phyloP scores from a whole-genome alignment of 2,329 filamentous ascomycete species.

The Aspergillus sp. region DNA sequence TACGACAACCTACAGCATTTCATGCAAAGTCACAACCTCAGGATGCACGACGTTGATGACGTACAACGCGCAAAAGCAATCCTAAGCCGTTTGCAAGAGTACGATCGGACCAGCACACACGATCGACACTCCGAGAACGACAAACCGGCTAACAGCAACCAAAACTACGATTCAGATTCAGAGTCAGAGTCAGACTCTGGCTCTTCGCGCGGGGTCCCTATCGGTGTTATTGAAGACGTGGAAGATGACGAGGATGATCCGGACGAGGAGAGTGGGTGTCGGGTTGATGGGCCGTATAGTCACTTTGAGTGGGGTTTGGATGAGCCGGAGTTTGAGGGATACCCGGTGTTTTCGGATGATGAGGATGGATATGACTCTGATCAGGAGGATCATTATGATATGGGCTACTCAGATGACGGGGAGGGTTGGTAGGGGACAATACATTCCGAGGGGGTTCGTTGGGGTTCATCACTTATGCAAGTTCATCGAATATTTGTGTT shows the following conservation, averaged over 20 bases:
- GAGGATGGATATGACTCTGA: neutral
- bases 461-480: neutral
- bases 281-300: neutral
- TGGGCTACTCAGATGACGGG: neutral
- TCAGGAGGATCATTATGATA: neutral
- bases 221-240: neutral
- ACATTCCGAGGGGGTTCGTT: neutral
- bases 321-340: slow-evolving; percentile 1
- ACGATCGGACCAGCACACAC: neutral
- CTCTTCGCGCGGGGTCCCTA: neutral
- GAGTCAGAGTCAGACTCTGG: neutral
- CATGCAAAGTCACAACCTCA: slow-evolving; percentile 9
- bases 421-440: neutral
- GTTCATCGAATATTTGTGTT: neutral
- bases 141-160: neutral
- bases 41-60: neutral
- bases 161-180: neutral
- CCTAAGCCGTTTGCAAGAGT: neutral
- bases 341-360: slow-evolving; percentile 1
- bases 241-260: neutral
- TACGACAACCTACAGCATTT: slow-evolving; percentile 8
- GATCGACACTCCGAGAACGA: neutral
- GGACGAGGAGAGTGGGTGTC: neutral
- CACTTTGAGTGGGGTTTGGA: slow-evolving; percentile 4
- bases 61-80: slow-evolving; percentile 5